Base-by-base conservation (phyloP, 208 protist genomes). In the Phytomonas sp. region DNA sequence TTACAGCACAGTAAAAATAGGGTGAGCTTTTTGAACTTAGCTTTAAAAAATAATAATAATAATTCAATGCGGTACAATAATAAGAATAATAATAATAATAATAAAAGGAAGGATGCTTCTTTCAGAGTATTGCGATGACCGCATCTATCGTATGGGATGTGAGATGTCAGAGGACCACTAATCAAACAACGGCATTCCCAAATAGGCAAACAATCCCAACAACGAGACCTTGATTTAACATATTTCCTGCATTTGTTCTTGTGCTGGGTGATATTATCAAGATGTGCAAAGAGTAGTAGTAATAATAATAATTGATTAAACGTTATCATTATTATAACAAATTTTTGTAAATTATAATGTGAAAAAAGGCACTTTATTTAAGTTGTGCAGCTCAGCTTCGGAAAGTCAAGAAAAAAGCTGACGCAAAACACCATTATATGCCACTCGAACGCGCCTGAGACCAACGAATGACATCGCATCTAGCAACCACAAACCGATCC, bases 1-100 rank as follows among this genome's bases (percentile, higher is more conserved):
- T 40, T 66, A 56, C 61, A 71, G 4, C 19, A 12, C 69, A 63
- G 31, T 52, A n/a, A n/a, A n/a, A n/a, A n/a, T n/a, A n/a, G n/a
- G n/a, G n/a, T n/a, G n/a, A n/a, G n/a, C n/a, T n/a, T n/a, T n/a
- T n/a, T n/a, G n/a, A n/a, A n/a, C n/a, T n/a, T n/a, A n/a, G n/a
- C n/a, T n/a, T n/a, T n/a, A n/a, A n/a, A n/a, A n/a, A n/a, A n/a
- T n/a, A n/a, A n/a, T n/a, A n/a, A n/a, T n/a, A n/a, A n/a, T n/a
- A 49, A 19, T 16, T 49, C 40, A 49, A 49, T 3, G 5, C 3
- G 34, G 3, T 37, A 37, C 5, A 11, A 37, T 3, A 37, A 37
- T 37, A 37, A 37, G 3, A 37, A 37, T 37, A 37, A 37, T 37
- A 49, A 19, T 49, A 49, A 19, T 49, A 10, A 10, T 49, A 49